Evolutionary conservation across 805 yeast genomes (phyloP).

Genomic region (Vanderwaltozyma polyspora): DNA sequence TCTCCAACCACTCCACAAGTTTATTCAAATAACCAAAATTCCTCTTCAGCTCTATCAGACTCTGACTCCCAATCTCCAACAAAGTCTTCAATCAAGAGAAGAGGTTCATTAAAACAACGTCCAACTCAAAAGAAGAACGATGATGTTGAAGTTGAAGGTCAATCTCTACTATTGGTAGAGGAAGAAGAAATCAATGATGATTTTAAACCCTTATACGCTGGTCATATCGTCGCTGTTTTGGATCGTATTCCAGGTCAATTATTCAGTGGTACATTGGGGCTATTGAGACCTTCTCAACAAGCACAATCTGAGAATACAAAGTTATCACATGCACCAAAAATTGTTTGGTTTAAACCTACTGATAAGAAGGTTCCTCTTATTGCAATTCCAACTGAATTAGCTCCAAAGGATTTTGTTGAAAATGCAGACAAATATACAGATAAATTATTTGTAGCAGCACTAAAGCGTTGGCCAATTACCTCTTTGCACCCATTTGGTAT

Average conservation of each 20-base stretch:
- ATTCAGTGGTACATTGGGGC: constrained; percentile 87
- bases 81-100: constrained; percentile 32
- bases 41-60: background rate
- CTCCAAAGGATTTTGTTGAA: constrained; percentile 90
- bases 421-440: constrained; percentile 76
- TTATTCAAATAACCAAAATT: too few relatives aligned
- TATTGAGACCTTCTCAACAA: constrained; percentile 91
- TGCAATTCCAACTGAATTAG: constrained; percentile 99
- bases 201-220: constrained; percentile 88
- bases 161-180: constrained; percentile 78
- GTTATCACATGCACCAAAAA: constrained; percentile 59
- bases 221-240: constrained; percentile 95
- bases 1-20: background rate
- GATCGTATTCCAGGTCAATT: constrained; percentile 96
- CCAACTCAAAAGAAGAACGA: constrained; percentile 97
- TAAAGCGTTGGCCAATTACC: constrained; percentile 98
- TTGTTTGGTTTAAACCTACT: constrained; percentile 98
- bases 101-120: constrained; percentile 86
- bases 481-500: constrained; percentile 98
- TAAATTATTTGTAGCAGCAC: constrained; percentile 83
- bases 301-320: constrained; percentile 26
- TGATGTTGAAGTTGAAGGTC: constrained; percentile 98
- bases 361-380: constrained; percentile 95
- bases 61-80: background rate
- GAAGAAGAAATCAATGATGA: constrained; percentile 94